These are phyloP conservation scores for Cercophora newfieldiana DNA, from an alignment of 495 filamentous ascomycete genomes.

Conservation along the genomic window DNA sequence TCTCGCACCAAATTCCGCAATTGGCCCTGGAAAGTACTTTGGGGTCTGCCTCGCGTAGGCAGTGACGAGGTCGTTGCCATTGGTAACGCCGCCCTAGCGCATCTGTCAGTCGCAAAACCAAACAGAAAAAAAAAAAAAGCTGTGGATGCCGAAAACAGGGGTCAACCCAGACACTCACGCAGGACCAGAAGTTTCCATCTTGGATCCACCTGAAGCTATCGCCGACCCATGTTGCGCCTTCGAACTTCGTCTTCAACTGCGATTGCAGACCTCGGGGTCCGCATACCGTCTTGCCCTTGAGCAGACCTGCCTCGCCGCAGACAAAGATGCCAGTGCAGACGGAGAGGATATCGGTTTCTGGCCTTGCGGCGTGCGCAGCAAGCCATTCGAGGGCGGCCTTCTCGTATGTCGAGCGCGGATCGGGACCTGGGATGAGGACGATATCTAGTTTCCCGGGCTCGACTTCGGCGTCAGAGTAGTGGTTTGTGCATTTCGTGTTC, in stretches of 20 bases:
- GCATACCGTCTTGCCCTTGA: conserved; percentile 49
- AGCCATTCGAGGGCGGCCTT: conserved; percentile 48
- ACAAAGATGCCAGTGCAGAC: conserved; percentile 57
- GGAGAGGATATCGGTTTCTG: conserved; percentile 48
- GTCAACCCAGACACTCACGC: conserved; percentile 45
- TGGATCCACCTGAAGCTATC: conserved; percentile 49
- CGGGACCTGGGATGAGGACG: conserved; percentile 53
- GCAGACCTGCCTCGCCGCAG: conserved; percentile 51
- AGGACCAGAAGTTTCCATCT: conserved; percentile 63
- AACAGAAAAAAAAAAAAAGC: neutral
- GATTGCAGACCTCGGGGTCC: conserved; percentile 54
- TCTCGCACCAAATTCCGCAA: conserved; percentile 50
- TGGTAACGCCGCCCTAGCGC: conserved; percentile 57
- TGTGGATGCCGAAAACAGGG: neutral
- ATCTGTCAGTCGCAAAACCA: neutral
- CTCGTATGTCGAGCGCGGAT: conserved; percentile 39
- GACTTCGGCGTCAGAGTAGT: conserved; percentile 44
- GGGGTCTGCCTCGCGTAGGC: conserved; percentile 49
- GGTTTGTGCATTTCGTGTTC: conserved; percentile 40
- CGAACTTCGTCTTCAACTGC: conserved; percentile 45
- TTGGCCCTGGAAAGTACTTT: conserved; percentile 42
- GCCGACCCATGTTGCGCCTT: conserved; percentile 47
- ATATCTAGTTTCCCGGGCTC: conserved; percentile 54
- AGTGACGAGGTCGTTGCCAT: conserved; percentile 61
- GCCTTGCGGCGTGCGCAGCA: conserved; percentile 36